Percentiles rank a stretch among this genome's conserved stretches.
These are phyloP conservation scores for Cutaneotrichosporon cutaneum DNA, from an alignment of 1,284 basidiomycete species.

Conservation along the genomic window DNA sequence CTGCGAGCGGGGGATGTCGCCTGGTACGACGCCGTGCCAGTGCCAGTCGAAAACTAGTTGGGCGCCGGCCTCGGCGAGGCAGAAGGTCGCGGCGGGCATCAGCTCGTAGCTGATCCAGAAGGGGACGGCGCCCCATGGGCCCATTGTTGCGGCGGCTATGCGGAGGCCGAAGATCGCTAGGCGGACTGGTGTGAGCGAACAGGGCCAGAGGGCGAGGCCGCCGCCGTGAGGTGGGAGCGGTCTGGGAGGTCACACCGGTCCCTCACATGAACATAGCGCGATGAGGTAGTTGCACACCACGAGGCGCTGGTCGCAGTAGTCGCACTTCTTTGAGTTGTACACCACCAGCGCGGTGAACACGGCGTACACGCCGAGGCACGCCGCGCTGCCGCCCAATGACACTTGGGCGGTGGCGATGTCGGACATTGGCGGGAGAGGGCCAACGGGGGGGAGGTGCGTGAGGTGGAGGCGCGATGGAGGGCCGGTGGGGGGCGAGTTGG, in stretches of 20 bases:
- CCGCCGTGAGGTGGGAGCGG: too few relatives aligned
- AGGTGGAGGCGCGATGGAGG: too few relatives aligned
- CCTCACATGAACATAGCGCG: conserved; percentile 5
- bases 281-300: conserved; percentile 9
- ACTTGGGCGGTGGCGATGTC: neutral
- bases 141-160: neutral
- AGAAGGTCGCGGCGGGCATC: neutral
- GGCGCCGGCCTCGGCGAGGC: conserved; percentile 5
- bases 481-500: neutral
- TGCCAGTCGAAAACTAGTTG: conserved; percentile 9
- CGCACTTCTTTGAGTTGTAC: conserved; percentile 6
- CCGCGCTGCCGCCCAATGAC: neutral
- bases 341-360: conserved; percentile 4
- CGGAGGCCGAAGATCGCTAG: neutral
- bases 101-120: conserved; percentile 4
- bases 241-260: neutral
- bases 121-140: neutral
- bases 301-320: neutral
- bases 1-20: neutral
- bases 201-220: too few relatives aligned
- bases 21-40: neutral
- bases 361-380: neutral
- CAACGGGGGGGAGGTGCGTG: too few relatives aligned
- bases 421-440: neutral
- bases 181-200: conserved; percentile 8